Evolutionary conservation across 108 stramenopile genomes (phyloP), one percentile per base, ranked within the genome.

Genomic region (Nitzschia sp.): DNA sequence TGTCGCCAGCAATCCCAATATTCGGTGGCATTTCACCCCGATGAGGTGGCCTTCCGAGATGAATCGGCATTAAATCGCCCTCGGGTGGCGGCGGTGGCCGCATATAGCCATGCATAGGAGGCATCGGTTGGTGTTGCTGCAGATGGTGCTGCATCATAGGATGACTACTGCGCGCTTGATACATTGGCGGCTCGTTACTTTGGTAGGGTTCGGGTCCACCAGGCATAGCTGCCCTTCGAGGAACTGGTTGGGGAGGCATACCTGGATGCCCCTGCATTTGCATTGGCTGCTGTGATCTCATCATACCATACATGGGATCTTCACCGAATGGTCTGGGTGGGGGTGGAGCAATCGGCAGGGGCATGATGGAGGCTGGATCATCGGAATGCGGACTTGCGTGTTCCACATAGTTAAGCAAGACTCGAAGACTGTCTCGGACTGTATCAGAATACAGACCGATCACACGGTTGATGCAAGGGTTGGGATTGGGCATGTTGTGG

Each of bases 401-500:
- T 55, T 85, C 81, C 19, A 85, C 61, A 21, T 73, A 72, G 27
- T 63, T 41, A 23, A 62, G 21, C 5, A 88, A 30, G n/a, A 77
- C 28, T 1, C 73, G 60, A 0, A 86, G 78, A 33, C 79, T 45
- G 4, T 75, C 80, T 19, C 78, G 56, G 3, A 78, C 73, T 22
- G 69, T 45, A 13, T 77, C 72, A 22, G 80, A 69, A 68, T 88
- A 85, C 44, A 60, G 63, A 0, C 57, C 28, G 2, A 84, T 46
- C 6, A 88, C 57, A 25, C 73, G 79, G 36, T 41, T 45, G 27
- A 88, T 78, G 3, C 36, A 44, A 2, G 58, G 65, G 56, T 88
- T 84, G 23, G 87, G 87, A 50, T 85, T 84, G 6, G 71, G 69
- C 75, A 88, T 82, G 65, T 73, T 85, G 61, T 85, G 79, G 58